Evolutionary conservation across 1,284 basidiomycete genomes (phyloP).

Genomic region (Pyrrhoderma noxium): DNA sequence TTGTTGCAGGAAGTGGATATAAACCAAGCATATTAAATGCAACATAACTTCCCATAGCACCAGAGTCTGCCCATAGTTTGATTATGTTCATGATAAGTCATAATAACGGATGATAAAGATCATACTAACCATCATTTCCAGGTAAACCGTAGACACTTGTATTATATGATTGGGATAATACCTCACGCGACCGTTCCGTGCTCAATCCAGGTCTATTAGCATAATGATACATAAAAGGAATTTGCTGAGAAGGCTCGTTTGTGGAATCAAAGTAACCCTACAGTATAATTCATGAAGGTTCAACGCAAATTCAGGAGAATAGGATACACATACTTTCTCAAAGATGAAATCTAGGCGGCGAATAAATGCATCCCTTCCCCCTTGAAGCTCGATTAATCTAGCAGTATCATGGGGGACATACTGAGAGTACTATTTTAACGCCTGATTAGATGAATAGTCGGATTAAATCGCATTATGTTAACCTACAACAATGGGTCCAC

Average conservation of each 20-base stretch:
- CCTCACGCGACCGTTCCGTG: constrained; percentile 44
- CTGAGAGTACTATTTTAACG: constrained; percentile 26
- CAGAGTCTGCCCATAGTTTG: constrained; percentile 23
- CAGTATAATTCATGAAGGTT: no score
- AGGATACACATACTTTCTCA: constrained; percentile 31
- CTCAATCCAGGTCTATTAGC: constrained; percentile 49
- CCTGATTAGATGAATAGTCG: constrained; percentile 7
- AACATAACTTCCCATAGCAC: constrained; percentile 64
- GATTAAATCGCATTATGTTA: constrained; percentile 28
- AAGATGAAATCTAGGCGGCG: constrained; percentile 50
- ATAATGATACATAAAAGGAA: constrained; percentile 61
- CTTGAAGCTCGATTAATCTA: constrained; percentile 49
- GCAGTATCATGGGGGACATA: constrained; percentile 60
- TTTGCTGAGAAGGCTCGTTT: constrained; percentile 55
- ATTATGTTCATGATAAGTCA: constrained; percentile 21
- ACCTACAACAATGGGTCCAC: constrained; percentile 51
- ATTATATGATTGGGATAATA: constrained; percentile 48
- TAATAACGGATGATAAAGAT: background rate
- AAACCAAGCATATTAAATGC: constrained; percentile 52
- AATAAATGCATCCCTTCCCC: constrained; percentile 29
- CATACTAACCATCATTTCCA: constrained; percentile 47
- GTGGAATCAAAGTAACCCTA: constrained; percentile 47
- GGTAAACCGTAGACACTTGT: constrained; percentile 47
- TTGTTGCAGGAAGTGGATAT: constrained; percentile 27
- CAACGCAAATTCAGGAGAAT: background rate